Evolutionary conservation across 2,329 filamentous ascomycete species (phyloP), one percentile per base, ranked within the genome.

Genomic region (Nemania sp.): DNA sequence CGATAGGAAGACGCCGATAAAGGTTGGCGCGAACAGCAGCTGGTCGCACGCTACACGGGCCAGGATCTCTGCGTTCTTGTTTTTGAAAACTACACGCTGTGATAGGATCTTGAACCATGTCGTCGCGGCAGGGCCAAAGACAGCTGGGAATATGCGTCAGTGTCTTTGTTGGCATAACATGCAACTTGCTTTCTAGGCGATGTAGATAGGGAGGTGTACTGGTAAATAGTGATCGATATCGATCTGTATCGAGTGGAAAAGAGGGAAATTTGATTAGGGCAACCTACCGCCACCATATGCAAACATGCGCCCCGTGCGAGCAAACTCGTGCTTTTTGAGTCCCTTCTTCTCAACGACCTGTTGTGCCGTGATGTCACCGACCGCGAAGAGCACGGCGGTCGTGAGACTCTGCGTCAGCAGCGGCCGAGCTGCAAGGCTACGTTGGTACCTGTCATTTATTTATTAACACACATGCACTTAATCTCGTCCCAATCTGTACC

Each of bases 391-490:
- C 67, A 98, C 87, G 56, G 93, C 92, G 45, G 95, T 98, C 64
- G 94, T 97, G 75, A 97, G 83, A 79, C 91, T 93, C 85, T 97
- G 93, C 11, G 95, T 98, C 77, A 98, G 88, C 74, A 98, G 85
- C 68, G 95, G 95, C 77, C 92, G 89, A 76, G 89, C 88, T 74
- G 92, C 90, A 79, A 98, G 86, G 80, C 89, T 92, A 77, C 89
- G 86, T 82, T 97, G 93, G 84, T 98, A 98, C 94, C 94, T 93
- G 75, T 59, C 26, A 26, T n/a, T n/a, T n/a, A 53, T 56, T 47
- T 5, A 47, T 63, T 51, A 68, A 59, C 52, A 61, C 20, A 51
- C 20, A 7, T 13, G 4, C 5, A 11, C 18, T 52, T 26, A 8
- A 35, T 11, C 32, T 35, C 32, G 32, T 35, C 11, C 6, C 15